phyloP scores from a whole-genome alignment of 1,284 basidiomycete species.

The Pseudozyma sp. region DNA sequence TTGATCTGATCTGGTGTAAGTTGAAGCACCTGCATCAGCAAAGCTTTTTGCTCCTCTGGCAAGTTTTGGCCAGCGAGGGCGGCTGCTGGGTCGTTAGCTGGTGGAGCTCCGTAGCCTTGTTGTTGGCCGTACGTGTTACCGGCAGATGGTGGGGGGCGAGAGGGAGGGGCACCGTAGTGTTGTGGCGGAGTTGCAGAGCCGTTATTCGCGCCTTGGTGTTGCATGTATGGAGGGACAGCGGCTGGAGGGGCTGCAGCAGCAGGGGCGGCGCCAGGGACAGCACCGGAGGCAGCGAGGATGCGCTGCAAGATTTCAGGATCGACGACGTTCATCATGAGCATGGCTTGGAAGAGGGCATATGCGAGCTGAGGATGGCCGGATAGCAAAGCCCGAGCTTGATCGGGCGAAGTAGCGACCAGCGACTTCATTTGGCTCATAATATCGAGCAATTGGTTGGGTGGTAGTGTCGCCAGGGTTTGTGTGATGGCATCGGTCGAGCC shows the following conservation, averaged over 20 bases:
- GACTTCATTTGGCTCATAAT: constrained; percentile 98
- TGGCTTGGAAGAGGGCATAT: constrained; percentile 95
- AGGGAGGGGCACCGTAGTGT: constrained; percentile 27
- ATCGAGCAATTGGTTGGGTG: constrained; percentile 87
- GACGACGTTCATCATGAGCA: constrained; percentile 93
- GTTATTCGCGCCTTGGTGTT: constrained; percentile 16
- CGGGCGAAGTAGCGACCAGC: constrained; percentile 89
- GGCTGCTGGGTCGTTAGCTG: constrained; percentile 46
- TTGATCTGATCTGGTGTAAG: constrained; percentile 89
- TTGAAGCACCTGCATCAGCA: constrained; percentile 78
- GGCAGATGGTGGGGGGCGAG: constrained; percentile 36
- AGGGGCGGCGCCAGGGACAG: constrained; percentile 22
- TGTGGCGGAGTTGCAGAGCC: constrained; percentile 45
- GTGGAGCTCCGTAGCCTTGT: constrained; percentile 20
- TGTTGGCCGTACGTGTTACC: not conserved
- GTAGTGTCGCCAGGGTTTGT: constrained; percentile 85
- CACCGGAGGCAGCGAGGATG: constrained; percentile 61
- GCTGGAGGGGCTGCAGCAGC: constrained; percentile 6
- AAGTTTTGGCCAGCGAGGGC: constrained; percentile 48
- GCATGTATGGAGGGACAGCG: constrained; percentile 43
- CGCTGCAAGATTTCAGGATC: constrained; percentile 84
- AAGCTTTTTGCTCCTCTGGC: constrained; percentile 59
- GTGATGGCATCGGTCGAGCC: constrained; percentile 86
- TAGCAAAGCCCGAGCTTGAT: constrained; percentile 85
- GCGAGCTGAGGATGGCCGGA: constrained; percentile 89